These are phyloP conservation scores for Kwoniella sp. DNA, from an alignment of 768 basidiomycete species.

Conservation along the genomic window DNA sequence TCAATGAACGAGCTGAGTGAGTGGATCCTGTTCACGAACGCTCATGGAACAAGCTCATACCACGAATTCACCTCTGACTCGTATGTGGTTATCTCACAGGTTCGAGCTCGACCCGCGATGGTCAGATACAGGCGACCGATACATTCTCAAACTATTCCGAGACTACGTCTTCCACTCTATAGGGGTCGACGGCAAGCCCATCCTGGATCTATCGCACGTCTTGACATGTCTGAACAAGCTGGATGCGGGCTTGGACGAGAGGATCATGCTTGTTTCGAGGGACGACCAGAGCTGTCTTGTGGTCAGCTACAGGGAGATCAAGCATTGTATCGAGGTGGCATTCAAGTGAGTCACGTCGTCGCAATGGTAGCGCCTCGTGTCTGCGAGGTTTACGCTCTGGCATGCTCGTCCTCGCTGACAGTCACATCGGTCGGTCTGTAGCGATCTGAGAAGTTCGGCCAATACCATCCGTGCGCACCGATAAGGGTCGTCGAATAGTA, in stretches of 20 bases:
- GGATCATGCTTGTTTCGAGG: constrained; percentile 87
- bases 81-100: constrained; percentile 57
- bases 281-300: constrained; percentile 96
- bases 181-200: constrained; percentile 83
- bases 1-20: constrained; percentile 98
- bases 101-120: constrained; percentile 94
- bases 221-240: constrained; percentile 94
- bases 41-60: not conserved
- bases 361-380: too few relatives aligned
- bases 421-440: too few relatives aligned
- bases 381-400: too few relatives aligned
- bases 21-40: constrained; percentile 55
- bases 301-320: constrained; percentile 89
- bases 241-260: constrained; percentile 90
- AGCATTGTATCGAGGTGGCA: constrained; percentile 77
- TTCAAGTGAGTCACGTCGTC: constrained; percentile 79
- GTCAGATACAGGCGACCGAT: constrained; percentile 98
- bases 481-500: too few relatives aligned
- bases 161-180: constrained; percentile 99
- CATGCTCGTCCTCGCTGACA: too few relatives aligned
- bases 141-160: constrained; percentile 96
- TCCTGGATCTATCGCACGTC: constrained; percentile 88
- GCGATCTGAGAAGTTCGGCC: constrained; percentile 26
- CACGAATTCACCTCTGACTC: not conserved
- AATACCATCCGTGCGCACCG: constrained; percentile 17